Base-by-base conservation (phyloP, 345 rosid genomes). In the Triadica sebifera region DNA sequence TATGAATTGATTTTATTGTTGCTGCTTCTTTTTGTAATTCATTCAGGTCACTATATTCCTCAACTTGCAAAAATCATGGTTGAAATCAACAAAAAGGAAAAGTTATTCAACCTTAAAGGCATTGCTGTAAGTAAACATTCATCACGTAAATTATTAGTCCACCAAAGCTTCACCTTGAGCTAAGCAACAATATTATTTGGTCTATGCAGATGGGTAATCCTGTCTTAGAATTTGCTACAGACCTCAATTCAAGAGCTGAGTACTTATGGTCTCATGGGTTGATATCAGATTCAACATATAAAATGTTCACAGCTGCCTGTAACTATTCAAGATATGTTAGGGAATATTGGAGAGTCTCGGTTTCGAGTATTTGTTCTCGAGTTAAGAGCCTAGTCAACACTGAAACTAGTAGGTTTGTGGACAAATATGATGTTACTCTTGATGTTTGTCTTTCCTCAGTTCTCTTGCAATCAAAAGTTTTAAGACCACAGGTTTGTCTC, bases 251-350 rank as follows among this genome's bases (percentile, higher is more conserved):
- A 39, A 77, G 97, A 80, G 99, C 98, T 16, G 99, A 91, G 82
- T 95, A 81, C 86, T 91, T 95, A 77, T 95, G 99, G 99, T 95
- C 99, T 77, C 99, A 93, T 70, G 99, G 99, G 59, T 74, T 95
- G 77, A 89, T 95, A 72, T 91, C 99, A 0, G 99, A 95, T 79
- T 81, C 97, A 3, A 93, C 99, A 12, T 91, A 84, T 86, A 89
- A 84, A 70, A 80, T 90, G 90, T 93, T 95, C 86, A 87, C 96
- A 73, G 79, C 90, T 71, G 86, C 84, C 55, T 95, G 99, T 82
- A 95, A 95, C 68, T 93, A 93, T 82, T 92, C 99, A 1, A 85
- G 97, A 60, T 95, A 88, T 74, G 97, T 93, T 34, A 86, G 98
- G 41, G 99, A 95, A 85, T 91, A 89, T 70, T 90, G 90, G 39